Base-by-base conservation (phyloP, 352 stramenopile species). In the Pythium inflatum region DNA sequence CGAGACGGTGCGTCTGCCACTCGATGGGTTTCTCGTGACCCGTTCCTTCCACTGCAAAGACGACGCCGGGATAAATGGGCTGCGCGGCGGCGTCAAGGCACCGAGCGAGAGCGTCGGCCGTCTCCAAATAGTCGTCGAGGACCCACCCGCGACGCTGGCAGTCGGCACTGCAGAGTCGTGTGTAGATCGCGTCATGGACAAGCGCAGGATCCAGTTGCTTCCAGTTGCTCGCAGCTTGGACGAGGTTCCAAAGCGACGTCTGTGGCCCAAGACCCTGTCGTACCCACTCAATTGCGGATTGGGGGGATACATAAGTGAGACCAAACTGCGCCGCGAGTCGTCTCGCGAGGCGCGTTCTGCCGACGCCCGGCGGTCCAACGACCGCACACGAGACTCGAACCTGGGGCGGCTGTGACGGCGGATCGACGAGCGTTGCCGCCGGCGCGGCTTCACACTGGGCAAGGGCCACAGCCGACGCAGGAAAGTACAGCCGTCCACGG, bases 401-500 rank as follows among this genome's bases (percentile, higher is more conserved):
- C 5, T 41, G 20, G 16, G 70, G 66, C 18, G 62, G 59, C 49
- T 66, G 56, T 0, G 64, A 61, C 2, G 38, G 2, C 5, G 27
- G 6, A 2, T 64, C 38, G 3, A 36, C 27, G 3, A 72, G 46
- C 28, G 27, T 40, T 9, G 24, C 13, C 6, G 72, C 74, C 8
- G 78, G 76, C 14, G 64, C 58, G 0, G 41, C 25, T 36, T 66
- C 41, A 33, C 77, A 81, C 18, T 66, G 40, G 22, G 60, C 28
- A 5, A 66, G 40, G 0, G 67, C 70, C 13, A 80, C 61, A 9
- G 24, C 33, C 8, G 68, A 80, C 40, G 49, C 24, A 31, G 80
- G 78, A 40, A 93, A 93, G 61, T 93, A 93, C 36, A 91, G 50
- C 4, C 87, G 78, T 5, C 74, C 63, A n/a, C 81, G 79, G 51